phyloP scores from a whole-genome alignment of 805 yeast species.

The Barnettozyma pratensis region DNA sequence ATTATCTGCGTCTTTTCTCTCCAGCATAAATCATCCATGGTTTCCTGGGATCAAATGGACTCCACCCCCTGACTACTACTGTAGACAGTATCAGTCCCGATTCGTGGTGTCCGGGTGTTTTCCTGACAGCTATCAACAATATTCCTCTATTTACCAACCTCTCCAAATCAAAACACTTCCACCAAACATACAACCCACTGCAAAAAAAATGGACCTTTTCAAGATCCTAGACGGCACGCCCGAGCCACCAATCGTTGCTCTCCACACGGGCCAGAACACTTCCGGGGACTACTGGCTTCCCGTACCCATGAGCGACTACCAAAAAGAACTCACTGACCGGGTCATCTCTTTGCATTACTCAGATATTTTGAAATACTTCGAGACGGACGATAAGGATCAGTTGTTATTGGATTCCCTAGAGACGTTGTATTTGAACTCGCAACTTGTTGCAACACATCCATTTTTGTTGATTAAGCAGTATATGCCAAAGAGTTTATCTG shows the following conservation, averaged over 20 bases:
- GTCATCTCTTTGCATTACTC: conserved; percentile 88
- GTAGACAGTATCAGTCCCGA: no score
- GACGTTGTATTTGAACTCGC: conserved; percentile 70
- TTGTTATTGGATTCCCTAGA: conserved; percentile 71
- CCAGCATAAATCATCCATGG: no score
- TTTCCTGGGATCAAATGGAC: no score
- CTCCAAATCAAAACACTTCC: neutral
- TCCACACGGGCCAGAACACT: conserved; percentile 24
- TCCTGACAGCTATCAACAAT: no score
- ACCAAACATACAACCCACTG: neutral
- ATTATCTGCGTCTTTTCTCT: no score
- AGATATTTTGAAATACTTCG: conserved; percentile 84
- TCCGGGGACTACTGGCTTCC: conserved; percentile 70
- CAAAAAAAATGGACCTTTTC: conserved; percentile 52
- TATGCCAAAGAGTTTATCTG: conserved; percentile 72
- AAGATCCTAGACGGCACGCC: conserved; percentile 79
- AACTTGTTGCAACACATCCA: conserved; percentile 84
- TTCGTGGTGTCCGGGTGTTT: no score
- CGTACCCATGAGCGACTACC: conserved; percentile 81
- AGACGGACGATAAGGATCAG: conserved; percentile 44
- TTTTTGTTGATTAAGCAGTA: conserved; percentile 78
- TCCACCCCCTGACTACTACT: no score
- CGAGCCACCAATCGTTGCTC: conserved; percentile 63
- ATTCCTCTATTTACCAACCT: neutral
- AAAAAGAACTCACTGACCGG: conserved; percentile 84